These are phyloP conservation scores for Trametes pubescens DNA, from an alignment of 1,284 basidiomycete genomes.

Conservation along the genomic window DNA sequence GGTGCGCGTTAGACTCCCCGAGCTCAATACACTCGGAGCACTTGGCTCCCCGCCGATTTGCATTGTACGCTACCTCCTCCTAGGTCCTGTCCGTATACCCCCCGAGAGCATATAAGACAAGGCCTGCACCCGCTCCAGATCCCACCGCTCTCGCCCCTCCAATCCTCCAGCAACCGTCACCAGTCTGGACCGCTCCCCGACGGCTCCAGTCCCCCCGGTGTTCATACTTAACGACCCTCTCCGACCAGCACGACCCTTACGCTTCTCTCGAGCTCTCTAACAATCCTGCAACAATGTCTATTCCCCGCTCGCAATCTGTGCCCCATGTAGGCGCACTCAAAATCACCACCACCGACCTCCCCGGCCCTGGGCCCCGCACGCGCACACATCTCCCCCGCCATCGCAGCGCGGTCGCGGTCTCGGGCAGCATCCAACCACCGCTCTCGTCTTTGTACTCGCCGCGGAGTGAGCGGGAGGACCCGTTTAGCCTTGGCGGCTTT, in stretches of 20 bases:
- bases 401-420: conserved; percentile 33
- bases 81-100: not conserved
- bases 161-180: not conserved
- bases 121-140: conserved; percentile 9
- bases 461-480: conserved; percentile 47
- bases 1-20: too few relatives aligned
- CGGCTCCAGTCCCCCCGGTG: conserved; percentile 17
- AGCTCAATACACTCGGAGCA: not conserved
- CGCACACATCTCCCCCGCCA: conserved; percentile 34
- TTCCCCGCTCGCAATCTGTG: conserved; percentile 42
- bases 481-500: conserved; percentile 59
- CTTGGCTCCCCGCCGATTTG: not conserved
- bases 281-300: conserved; percentile 32
- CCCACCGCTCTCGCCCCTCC: conserved; percentile 2
- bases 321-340: conserved; percentile 33
- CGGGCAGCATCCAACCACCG: conserved; percentile 6
- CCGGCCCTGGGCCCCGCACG: conserved; percentile 10
- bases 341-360: conserved; percentile 20
- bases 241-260: conserved; percentile 16
- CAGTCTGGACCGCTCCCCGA: conserved; percentile 15
- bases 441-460: conserved; percentile 27
- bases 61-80: not conserved
- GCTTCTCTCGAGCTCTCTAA: not conserved
- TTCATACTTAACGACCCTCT: conserved; percentile 14
- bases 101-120: conserved; percentile 16